Base-by-base conservation (phyloP, 371 early-diverging fungal species). In the Mortierella sp. region DNA sequence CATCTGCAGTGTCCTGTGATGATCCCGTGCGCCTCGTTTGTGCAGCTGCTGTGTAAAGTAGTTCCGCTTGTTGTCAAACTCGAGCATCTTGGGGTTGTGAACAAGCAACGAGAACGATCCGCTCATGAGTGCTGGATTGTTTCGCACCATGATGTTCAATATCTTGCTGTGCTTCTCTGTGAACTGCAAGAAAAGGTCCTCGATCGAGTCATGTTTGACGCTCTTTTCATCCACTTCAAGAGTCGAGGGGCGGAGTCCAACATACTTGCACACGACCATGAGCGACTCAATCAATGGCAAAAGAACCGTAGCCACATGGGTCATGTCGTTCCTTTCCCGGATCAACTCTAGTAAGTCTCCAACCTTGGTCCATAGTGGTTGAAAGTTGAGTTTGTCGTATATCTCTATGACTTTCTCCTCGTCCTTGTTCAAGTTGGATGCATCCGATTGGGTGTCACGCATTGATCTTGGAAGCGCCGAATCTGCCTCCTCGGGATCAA, bases 21-120 rank as follows among this genome's bases (percentile, higher is more conserved):
- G 87, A 10, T 91, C 90, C 2, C 94, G 89, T 30, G 86, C 78
- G 28, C 79, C 73, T 24, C 92, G 88, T 78, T 96, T 95, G 76
- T 95, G 95, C 38, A 98, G 83, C 64, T 97, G 95, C 80, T 96
- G 97, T 45, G 87, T 91, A 80, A 98, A 98, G 82, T 96, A 99
- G 70, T 95, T 96, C 53, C 98, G 89, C 86, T 99, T 99, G 87
- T 97, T 98, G 83, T 99, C 99, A 80, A 99, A 99, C 66, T 99
- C 98, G 30, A 99, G 87, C 78, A 98, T 94, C 74, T 96, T 96
- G 43, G 98, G 97, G 78, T 97, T 98, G 54, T 93, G 93, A 3
- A 98, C 93, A 47, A 99, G 84, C 49, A 98, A 81, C 19, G 97
- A 92, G 83, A 98, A 98, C 2, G 98, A 96, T 5, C 98, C 98